Percentiles rank a stretch among this genome's conserved stretches.
Conservation (phyloP, 2,329 filamentous ascomycete genomes). For the Magnaporthiopsis rhizophila region DNA sequence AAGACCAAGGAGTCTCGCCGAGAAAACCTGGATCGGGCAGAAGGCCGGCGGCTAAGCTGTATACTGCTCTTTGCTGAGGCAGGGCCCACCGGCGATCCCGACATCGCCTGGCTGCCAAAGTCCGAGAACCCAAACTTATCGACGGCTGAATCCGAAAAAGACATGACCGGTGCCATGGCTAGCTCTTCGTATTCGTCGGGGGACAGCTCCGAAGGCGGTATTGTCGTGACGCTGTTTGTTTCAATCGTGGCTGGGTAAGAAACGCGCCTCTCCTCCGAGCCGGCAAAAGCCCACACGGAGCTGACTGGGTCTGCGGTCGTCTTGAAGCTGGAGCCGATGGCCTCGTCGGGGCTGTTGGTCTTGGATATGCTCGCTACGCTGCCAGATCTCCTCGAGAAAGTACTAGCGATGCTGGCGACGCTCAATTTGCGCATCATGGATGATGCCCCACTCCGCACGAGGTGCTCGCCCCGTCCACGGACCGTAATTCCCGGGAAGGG, state of each 20-base stretch:
- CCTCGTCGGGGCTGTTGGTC: slow-evolving; percentile 21
- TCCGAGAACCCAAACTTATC: neutral
- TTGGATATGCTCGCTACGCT: slow-evolving; percentile 36
- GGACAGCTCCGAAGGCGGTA: neutral
- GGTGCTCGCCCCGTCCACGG: slow-evolving; percentile 57
- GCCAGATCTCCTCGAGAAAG: slow-evolving; percentile 64
- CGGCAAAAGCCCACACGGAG: neutral
- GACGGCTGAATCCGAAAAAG: slow-evolving; percentile 3
- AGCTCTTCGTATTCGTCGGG: neutral
- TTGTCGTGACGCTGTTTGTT: slow-evolving; percentile 1
- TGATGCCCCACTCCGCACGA: slow-evolving; percentile 71
- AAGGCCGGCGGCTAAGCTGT: slow-evolving; percentile 4
- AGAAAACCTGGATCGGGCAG: neutral
- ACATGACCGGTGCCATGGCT: neutral
- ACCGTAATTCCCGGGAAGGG: slow-evolving; percentile 76
- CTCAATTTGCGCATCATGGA: slow-evolving; percentile 85
- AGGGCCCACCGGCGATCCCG: slow-evolving; percentile 9
- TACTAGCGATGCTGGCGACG: slow-evolving; percentile 68
- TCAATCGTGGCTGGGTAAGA: neutral
- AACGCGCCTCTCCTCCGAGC: slow-evolving; percentile 1
- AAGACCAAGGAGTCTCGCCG: slow-evolving; percentile 7
- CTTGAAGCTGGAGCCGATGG: slow-evolving; percentile 6
- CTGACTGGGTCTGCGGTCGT: neutral
- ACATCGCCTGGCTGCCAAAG: neutral
- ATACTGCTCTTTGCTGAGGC: slow-evolving; percentile 17